Conservation (phyloP, 2,329 filamentous ascomycete genomes). For the Trichoderma sp. region DNA sequence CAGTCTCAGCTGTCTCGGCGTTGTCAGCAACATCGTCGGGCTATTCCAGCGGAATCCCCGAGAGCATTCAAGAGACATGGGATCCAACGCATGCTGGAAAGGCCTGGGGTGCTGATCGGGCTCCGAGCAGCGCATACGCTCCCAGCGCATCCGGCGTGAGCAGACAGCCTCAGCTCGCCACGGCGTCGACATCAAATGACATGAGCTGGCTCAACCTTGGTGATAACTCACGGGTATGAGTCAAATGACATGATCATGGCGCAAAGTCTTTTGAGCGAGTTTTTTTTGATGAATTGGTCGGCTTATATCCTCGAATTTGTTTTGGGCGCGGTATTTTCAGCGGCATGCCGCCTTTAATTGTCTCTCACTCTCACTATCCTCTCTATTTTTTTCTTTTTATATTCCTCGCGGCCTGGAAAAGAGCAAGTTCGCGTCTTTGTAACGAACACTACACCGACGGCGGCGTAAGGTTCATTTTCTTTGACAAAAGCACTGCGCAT, state of each 20-base stretch:
- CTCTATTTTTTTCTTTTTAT: not conserved
- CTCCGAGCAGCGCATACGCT: conserved; percentile 54
- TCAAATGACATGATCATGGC: conserved; percentile 22
- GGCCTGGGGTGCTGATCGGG: conserved; percentile 53
- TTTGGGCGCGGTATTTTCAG: conserved; percentile 20
- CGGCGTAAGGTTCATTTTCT: conserved; percentile 11
- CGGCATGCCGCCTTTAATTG: conserved; percentile 19
- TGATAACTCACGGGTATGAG: conserved; percentile 39
- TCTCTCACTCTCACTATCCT: conserved; percentile 15
- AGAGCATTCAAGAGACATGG: conserved; percentile 62
- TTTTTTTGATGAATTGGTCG: conserved; percentile 24
- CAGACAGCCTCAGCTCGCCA: conserved; percentile 52
- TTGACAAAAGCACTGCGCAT: conserved; percentile 8
- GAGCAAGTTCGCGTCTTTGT: not conserved
- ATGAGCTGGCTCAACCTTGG: conserved; percentile 82
- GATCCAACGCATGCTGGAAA: conserved; percentile 48
- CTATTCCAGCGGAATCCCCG: conserved; percentile 66
- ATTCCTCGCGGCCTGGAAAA: not conserved
- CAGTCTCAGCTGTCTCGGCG: conserved; percentile 45
- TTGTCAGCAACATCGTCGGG: conserved; percentile 42
- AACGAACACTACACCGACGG: not conserved
- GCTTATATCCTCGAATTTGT: conserved; percentile 24
- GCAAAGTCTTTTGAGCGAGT: conserved; percentile 21
- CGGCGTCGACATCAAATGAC: conserved; percentile 58
- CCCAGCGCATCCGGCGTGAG: conserved; percentile 44